Conservation (phyloP, 768 basidiomycete species). For the Rhodotorula diobovata region DNA sequence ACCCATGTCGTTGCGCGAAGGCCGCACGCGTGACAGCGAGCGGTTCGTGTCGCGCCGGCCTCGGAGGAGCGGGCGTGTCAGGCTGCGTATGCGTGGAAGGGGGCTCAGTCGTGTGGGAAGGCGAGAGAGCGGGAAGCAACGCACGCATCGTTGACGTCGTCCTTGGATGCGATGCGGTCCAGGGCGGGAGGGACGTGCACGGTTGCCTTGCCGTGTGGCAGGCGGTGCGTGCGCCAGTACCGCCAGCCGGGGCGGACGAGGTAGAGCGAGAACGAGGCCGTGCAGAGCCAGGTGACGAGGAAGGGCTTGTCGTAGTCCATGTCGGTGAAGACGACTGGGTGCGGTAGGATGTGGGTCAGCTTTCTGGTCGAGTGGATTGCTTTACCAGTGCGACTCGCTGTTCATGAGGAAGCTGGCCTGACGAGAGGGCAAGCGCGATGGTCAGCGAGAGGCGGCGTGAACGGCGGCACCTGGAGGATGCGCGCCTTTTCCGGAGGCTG, state of each 20-base stretch:
- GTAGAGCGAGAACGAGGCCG: conserved; percentile 79
- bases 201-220: neutral
- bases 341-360: neutral
- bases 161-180: conserved; percentile 1
- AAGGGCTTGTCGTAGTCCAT: conserved; percentile 39
- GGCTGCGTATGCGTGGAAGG: too few relatives aligned
- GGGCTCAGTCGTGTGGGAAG: too few relatives aligned
- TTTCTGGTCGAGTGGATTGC: too few relatives aligned
- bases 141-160: neutral
- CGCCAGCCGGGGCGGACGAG: conserved; percentile 48
- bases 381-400: conserved; percentile 4
- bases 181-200: neutral
- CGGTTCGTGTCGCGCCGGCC: conserved; percentile 21
- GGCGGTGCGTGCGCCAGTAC: conserved; percentile 7
- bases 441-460: neutral
- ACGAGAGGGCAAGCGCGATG: neutral
- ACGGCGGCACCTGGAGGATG: too few relatives aligned
- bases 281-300: conserved; percentile 80
- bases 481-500: too few relatives aligned
- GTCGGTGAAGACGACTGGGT: conserved; percentile 79
- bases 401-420: conserved; percentile 37
- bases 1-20: conserved; percentile 17
- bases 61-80: neutral
- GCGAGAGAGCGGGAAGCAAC: neutral
- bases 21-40: conserved; percentile 31